A percentile compares a stretch with the other conserved stretches of the same genome.
These are phyloP conservation scores for Aspergillus sergii DNA, from an alignment of 2,329 filamentous ascomycete species.

Conservation along the genomic window DNA sequence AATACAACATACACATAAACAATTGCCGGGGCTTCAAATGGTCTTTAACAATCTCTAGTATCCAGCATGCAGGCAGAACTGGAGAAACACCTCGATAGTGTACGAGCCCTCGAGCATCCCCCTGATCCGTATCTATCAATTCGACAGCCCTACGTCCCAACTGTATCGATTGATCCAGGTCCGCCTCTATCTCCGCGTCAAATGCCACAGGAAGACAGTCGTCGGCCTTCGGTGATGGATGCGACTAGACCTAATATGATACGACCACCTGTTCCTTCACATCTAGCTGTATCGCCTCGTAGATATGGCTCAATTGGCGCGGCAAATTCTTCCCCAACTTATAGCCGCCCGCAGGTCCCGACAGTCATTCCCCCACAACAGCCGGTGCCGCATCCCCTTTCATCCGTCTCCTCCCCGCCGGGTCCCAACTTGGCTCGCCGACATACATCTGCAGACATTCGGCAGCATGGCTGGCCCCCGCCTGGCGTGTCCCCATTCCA, in stretches of 20 bases:
- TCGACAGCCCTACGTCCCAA: constrained; percentile 67
- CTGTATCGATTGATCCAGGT: constrained; percentile 64
- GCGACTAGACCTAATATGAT: constrained; percentile 67
- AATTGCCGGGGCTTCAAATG: background rate
- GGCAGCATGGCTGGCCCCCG: constrained; percentile 76
- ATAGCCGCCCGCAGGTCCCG: constrained; percentile 69
- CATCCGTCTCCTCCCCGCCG: constrained; percentile 60
- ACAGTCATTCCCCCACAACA: constrained; percentile 70
- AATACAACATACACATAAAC: background rate
- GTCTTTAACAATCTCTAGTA: constrained; percentile 40
- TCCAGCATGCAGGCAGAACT: constrained; percentile 65
- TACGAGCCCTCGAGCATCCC: constrained; percentile 59
- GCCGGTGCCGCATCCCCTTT: constrained; percentile 64
- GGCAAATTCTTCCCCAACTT: constrained; percentile 69
- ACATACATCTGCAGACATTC: constrained; percentile 94
- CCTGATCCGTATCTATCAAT: constrained; percentile 68
- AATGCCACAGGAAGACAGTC: constrained; percentile 79
- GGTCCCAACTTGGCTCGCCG: constrained; percentile 72
- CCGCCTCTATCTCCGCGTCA: constrained; percentile 85
- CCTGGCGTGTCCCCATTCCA: constrained; percentile 65
- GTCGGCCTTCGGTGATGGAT: constrained; percentile 69
- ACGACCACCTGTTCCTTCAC: constrained; percentile 77
- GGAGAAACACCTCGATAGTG: constrained; percentile 60
- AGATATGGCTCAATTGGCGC: constrained; percentile 85
- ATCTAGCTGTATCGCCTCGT: constrained; percentile 75